These are phyloP conservation scores for Mycena olivaceomarginata DNA, from an alignment of 768 basidiomycete genomes.

Conservation along the genomic window DNA sequence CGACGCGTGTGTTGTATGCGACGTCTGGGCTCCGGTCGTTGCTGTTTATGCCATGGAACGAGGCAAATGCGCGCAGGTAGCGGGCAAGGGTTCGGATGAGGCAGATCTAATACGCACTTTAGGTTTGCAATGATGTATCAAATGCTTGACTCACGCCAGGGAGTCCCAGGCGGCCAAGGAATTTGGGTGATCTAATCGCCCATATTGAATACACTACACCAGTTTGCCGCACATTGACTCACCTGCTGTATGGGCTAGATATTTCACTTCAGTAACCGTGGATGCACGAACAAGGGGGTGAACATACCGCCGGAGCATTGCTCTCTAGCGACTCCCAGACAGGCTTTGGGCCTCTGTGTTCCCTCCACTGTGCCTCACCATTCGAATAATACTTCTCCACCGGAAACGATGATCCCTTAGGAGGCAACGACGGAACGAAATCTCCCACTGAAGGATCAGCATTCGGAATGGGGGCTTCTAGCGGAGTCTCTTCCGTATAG, in stretches of 20 bases:
- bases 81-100: conserved; percentile 59
- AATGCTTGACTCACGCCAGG: conserved; percentile 53
- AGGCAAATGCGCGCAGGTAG: conserved; percentile 65
- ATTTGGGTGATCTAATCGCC: conserved; percentile 56
- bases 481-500: conserved; percentile 61
- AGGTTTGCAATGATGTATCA: not conserved
- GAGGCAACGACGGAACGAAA: conserved; percentile 61
- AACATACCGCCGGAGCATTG: conserved; percentile 47
- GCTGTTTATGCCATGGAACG: conserved; percentile 62
- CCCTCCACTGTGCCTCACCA: conserved; percentile 37
- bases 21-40: conserved; percentile 63
- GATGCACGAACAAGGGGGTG: not conserved
- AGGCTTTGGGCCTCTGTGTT: conserved; percentile 29
- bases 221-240: not conserved
- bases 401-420: conserved; percentile 51
- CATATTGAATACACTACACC: conserved; percentile 20
- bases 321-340: conserved; percentile 48
- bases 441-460: conserved; percentile 55
- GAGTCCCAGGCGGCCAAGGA: conserved; percentile 56
- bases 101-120: conserved; percentile 54
- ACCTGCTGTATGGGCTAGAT: conserved; percentile 46
- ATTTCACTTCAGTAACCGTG: not conserved
- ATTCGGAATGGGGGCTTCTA: conserved; percentile 60
- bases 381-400: conserved; percentile 40
- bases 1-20: conserved; percentile 69